Evolutionary conservation across 1,139 yeast genomes (phyloP), one percentile per base, ranked within the genome.

Genomic region (Hanseniaspora uvarum): DNA sequence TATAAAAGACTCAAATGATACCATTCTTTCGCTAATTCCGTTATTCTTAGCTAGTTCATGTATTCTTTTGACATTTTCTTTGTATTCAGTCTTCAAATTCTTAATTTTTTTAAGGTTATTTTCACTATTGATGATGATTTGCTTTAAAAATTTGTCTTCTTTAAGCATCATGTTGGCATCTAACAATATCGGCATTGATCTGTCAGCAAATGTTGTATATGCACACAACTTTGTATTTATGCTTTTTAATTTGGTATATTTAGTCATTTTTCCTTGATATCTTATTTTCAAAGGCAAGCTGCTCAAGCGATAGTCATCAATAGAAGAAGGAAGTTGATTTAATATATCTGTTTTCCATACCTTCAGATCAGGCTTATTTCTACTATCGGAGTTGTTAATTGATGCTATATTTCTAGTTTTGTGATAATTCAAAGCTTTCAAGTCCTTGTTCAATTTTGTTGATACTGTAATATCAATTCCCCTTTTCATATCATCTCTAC

Each of bases 171-270:
- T 41, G 19, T 63, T 60, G 2, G 63, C 54, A 45, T 65, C 63
- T 37, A 69, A 56, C 18, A 65, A 62, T 7, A 68, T 58, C 2
- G 72, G 72, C 41, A 68, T 63, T 0, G 68, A 62, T 52, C 62
- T 60, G 21, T 65, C 65, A 0, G 73, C 65, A 12, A 63, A 60
- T 1, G 63, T 56, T 3, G 68, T 65, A 10, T 66, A 60, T 11
- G 59, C 58, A 10, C 63, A 52, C 21, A 65, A 54, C 45, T 63
- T 43, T 23, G 44, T 18, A 28, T 10, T 50, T 5, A 50, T 14
- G 12, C 21, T 30, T 21, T 43, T 50, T 7, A 50, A 12, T 4
- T 16, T 44, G 11, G 53, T 46, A 11, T 30, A 30, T 7, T 44
- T 44, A 3, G 46, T 30, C 36, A 21, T 28, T 10, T 18, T 11